Evolutionary conservation across 2,329 filamentous ascomycete species (phyloP).

Genomic region (Parasarocladium wereldwijsianum): DNA sequence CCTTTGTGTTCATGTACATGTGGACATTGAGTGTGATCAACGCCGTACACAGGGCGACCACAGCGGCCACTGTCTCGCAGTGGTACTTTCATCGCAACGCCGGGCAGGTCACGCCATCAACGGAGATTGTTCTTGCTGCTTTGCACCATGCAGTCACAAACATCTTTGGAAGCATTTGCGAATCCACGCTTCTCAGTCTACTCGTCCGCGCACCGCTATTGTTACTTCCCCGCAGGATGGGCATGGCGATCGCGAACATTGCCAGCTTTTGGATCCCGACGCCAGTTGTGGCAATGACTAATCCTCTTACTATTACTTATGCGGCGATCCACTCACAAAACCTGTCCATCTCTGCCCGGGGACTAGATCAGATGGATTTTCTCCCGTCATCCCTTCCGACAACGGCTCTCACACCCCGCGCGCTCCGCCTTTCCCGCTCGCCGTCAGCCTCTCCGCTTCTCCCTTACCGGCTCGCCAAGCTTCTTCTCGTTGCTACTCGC

Average conservation of each 20-base stretch:
- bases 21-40: constrained; percentile 85
- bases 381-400: constrained; percentile 59
- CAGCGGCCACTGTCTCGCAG: constrained; percentile 88
- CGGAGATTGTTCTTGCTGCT: constrained; percentile 71
- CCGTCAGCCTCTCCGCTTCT: constrained; percentile 44
- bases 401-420: constrained; percentile 50
- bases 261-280: constrained; percentile 73
- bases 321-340: constrained; percentile 85
- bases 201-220: constrained; percentile 74
- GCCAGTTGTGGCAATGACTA: constrained; percentile 72
- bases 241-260: constrained; percentile 52
- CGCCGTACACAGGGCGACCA: constrained; percentile 79
- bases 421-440: constrained; percentile 27
- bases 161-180: constrained; percentile 81
- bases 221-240: constrained; percentile 58
- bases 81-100: constrained; percentile 97
- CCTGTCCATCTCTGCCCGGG: constrained; percentile 61
- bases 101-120: constrained; percentile 60
- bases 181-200: constrained; percentile 70
- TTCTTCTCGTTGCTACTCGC: constrained; percentile 79
- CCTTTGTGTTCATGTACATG: constrained; percentile 86
- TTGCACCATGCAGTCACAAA: constrained; percentile 69
- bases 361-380: constrained; percentile 69
- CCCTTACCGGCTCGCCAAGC: constrained; percentile 80
- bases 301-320: constrained; percentile 84